Evolutionary conservation across 352 stramenopile species (phyloP), one percentile per base, ranked within the genome.

Genomic region (Globisporangium paddicum): DNA sequence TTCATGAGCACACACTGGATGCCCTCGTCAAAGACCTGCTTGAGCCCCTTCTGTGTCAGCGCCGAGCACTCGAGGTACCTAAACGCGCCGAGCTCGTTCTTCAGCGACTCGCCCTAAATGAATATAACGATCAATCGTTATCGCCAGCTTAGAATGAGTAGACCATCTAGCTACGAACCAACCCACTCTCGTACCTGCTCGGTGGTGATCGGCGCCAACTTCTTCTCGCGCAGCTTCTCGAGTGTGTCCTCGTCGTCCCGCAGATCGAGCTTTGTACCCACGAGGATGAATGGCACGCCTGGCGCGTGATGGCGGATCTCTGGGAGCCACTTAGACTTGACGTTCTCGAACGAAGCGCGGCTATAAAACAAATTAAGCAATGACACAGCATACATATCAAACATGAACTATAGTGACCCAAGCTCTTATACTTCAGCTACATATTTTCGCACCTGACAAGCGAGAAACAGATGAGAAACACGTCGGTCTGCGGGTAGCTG

Each of bases 391-490:
- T 19, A 55, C 19, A 68, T 44, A 14, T n/a, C n/a, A n/a, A 52
- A n/a, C 7, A 63, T 42, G 45, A 34, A 18, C 25, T 16, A 9
- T 28, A 30, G 10, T 9, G 6, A 10, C 18, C 44, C 13, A 38
- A 38, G 34, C 34, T 8, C 19, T 14, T 19, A 48, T 10, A 49
- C 21, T 32, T 10, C 5, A 11, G n/a, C 42, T 7, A 0, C n/a
- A n/a, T 18, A 32, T 11, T 38, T 19, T 10, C 66, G 13, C 54
- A 88, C 77, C 79, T 95, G 38, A 97, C 90, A 61, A 98, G 90
- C 25, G 90, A 96, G 71, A 98, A 98, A 68, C 94, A 98, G 62
- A 98, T 90, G 28, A 98, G 77, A 58, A 98, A 98, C 18, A 98
- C 92, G 60, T 98, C 92, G 19, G 96, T 98, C 71, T 98, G 89